Percentiles rank a stretch among this genome's conserved stretches.
Evolutionary conservation across 176 grass and related monocot species (phyloP).

Genomic region (Zea luxurians): DNA sequence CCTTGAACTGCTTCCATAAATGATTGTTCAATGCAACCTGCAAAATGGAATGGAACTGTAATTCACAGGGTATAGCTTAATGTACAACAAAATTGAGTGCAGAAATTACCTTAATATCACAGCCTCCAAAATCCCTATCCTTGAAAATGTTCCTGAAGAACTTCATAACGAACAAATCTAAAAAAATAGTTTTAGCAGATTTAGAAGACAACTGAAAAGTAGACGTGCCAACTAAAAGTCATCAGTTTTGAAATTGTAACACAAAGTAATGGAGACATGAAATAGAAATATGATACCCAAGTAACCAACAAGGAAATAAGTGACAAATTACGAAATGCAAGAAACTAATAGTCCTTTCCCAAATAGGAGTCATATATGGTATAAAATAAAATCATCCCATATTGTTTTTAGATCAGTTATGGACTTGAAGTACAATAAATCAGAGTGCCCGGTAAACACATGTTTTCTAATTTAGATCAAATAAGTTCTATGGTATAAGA

Average conservation of each 20-base stretch:
- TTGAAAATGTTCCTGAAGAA: constrained; percentile 82
- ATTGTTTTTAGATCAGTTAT: constrained; percentile 13
- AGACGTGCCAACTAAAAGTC: no score
- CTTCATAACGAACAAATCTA: constrained; percentile 55
- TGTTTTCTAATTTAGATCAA: constrained; percentile 1
- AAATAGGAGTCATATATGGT: background rate
- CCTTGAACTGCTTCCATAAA: constrained; percentile 98
- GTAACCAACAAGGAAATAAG: background rate
- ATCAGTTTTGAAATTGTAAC: no score
- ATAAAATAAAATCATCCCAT: background rate
- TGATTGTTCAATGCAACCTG: constrained; percentile 77
- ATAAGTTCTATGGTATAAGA: constrained; percentile 16
- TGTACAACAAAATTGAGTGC: background rate
- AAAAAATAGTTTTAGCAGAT: background rate
- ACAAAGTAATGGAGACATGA: background rate
- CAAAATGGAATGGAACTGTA: constrained; percentile 16
- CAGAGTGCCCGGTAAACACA: background rate
- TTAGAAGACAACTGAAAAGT: no score
- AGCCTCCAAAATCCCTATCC: constrained; percentile 70
- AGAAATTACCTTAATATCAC: constrained; percentile 76
- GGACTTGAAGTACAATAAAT: background rate
- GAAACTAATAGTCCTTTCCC: background rate
- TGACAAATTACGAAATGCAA: constrained; percentile 8
- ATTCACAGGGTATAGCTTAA: constrained; percentile 27
- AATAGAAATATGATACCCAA: background rate